phyloP scores from a whole-genome alignment of 108 stramenopile species.

The Cyclotella sp. region DNA sequence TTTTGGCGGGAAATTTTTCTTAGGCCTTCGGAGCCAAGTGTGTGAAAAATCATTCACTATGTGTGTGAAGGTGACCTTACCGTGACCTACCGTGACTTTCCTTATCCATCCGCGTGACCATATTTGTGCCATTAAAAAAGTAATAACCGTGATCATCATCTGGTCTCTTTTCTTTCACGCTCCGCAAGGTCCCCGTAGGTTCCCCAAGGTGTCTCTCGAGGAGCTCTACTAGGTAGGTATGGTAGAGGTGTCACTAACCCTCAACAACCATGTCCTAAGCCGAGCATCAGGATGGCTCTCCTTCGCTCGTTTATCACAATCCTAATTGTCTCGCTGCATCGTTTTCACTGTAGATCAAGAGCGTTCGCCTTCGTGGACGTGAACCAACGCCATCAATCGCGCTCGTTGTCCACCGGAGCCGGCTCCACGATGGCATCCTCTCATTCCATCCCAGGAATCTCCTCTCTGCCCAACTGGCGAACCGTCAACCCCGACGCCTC shows the following conservation, averaged over 20 bases:
- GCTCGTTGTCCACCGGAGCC: not conserved
- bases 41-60: no score
- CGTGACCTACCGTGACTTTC: no score
- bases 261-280: not conserved
- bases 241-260: no score
- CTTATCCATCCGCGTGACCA: no score
- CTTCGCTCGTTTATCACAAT: not conserved
- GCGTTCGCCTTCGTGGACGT: slow-evolving; percentile 1
- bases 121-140: no score
- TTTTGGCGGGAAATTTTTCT: slow-evolving; percentile 13
- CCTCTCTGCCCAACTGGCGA: slow-evolving; percentile 29
- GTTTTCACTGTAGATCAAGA: not conserved
- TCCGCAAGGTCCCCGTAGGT: no score
- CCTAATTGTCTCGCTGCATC: not conserved
- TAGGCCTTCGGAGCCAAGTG: no score
- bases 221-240: no score
- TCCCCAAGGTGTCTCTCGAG: no score
- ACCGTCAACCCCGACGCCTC: not conserved
- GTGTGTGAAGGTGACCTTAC: no score
- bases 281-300: not conserved
- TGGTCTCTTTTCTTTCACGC: no score
- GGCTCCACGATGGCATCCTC: slow-evolving; percentile 2
- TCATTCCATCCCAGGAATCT: not conserved
- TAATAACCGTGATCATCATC: no score
- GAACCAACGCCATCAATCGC: not conserved